Base-by-base conservation (phyloP, 768 basidiomycete genomes). In the Epithele typhae region DNA sequence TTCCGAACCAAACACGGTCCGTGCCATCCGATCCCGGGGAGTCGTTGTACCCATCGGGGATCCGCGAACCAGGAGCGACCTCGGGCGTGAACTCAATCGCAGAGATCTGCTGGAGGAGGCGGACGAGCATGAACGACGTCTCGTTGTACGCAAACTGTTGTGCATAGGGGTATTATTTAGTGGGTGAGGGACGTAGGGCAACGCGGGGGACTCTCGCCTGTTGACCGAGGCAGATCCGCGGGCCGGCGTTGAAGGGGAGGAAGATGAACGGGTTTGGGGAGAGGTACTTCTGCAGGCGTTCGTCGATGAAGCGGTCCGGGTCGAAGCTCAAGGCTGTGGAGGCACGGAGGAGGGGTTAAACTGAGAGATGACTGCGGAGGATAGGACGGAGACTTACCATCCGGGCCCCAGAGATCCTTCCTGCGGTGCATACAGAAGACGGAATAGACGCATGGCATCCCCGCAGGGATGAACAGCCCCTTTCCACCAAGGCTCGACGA, bases 291-390 rank as follows among this genome's bases (percentile, higher is more conserved):
- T 55, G 68, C 5, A 76, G 55, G 19, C 81, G 67, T 11, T 71
- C 69, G 41, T 83, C 81, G 27, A 82, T 59, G 68, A 81, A 84
- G 9, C 82, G 69, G 53, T 81, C 78, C 0, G 82, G 82, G 54
- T 82, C 79, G 53, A 82, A 82, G 40, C 68, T 47, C 33, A 52
- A 10, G 51, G 55, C 49, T 54, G 51, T 49, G 19, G 2, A 22
- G 15, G 4, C 11, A 12, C 5, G 11, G 3, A 24, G 18, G 15
- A 40, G 34, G 7, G 8, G 27, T 30, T 30, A 30, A 7, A 30
- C 8, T 30, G 8, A 30, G 7, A 30, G 14, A 7, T 30, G 8
- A 14, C 27, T 30, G 27, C 27, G 15, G 19, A 6, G 1, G 18
- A 11, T 27, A 18, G 8, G 14, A 1, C 21, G 5, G 5, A 43